phyloP scores from a whole-genome alignment of 768 basidiomycete genomes.

The Pilatotrama ljubarskyi region DNA sequence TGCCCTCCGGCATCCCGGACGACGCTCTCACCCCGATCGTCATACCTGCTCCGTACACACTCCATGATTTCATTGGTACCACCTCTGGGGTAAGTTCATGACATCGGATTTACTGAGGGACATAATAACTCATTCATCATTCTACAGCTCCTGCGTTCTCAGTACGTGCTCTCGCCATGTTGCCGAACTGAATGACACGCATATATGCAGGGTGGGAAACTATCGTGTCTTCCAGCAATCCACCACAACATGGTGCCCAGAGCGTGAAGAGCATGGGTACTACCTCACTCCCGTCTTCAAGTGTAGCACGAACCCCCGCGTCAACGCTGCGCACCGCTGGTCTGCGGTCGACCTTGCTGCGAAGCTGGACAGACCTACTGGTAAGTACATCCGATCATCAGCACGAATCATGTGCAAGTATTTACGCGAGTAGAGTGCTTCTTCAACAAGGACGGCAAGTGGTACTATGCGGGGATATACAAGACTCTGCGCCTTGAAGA shows the following conservation, averaged over 20 bases:
- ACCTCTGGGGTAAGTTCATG: slow-evolving; percentile 51
- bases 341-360: slow-evolving; percentile 59
- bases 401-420: not conserved
- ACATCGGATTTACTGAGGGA: not conserved
- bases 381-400: slow-evolving; percentile 35
- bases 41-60: slow-evolving; percentile 60
- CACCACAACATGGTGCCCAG: slow-evolving; percentile 78
- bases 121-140: slow-evolving; percentile 6
- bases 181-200: not conserved
- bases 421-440: slow-evolving; percentile 60
- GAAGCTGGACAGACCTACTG: slow-evolving; percentile 62
- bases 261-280: slow-evolving; percentile 82
- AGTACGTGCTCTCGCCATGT: slow-evolving; percentile 41
- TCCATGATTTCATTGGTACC: slow-evolving; percentile 69
- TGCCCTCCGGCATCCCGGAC: slow-evolving; percentile 63
- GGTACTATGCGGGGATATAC: slow-evolving; percentile 86
- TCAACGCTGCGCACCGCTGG: slow-evolving; percentile 78
- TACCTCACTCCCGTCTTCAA: slow-evolving; percentile 73
- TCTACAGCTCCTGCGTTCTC: slow-evolving; percentile 52
- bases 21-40: slow-evolving; percentile 68
- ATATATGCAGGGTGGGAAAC: slow-evolving; percentile 52
- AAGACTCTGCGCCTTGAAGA: slow-evolving; percentile 65
- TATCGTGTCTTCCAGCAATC: slow-evolving; percentile 66
- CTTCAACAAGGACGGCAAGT: slow-evolving; percentile 75
- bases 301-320: slow-evolving; percentile 77